phyloP scores from a whole-genome alignment of 208 protist genomes.

The Crithidia thermophila region DNA sequence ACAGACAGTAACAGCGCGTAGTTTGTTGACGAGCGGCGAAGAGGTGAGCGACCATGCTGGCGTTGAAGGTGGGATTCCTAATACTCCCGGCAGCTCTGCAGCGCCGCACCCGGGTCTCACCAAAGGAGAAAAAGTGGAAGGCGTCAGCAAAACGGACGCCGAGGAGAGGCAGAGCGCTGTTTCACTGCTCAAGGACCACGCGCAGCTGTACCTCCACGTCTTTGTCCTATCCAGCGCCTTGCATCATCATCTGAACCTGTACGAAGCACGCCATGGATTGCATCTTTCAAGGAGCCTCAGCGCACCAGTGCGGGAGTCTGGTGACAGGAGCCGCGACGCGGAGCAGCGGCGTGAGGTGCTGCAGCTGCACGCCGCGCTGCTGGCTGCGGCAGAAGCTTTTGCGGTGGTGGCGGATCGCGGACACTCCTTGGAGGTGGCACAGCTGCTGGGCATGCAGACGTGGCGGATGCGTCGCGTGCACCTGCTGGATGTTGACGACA shows the following conservation, averaged over 20 bases:
- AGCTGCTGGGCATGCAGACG: constrained; percentile 19
- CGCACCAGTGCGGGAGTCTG: background rate
- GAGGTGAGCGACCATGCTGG: no score
- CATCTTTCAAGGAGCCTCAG: no score
- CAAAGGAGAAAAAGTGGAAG: background rate
- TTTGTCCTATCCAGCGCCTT: constrained; percentile 4
- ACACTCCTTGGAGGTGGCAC: constrained; percentile 13
- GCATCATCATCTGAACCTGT: background rate
- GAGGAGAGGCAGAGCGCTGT: background rate
- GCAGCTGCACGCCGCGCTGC: constrained; percentile 12
- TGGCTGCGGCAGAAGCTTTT: constrained; percentile 7
- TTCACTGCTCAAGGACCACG: constrained; percentile 5
- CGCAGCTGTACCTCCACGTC: background rate
- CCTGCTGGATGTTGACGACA: background rate
- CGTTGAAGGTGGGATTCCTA: no score
- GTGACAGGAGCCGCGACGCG: background rate
- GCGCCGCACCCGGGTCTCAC: background rate
- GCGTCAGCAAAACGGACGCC: background rate
- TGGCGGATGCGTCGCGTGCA: constrained; percentile 13
- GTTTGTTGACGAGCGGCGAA: no score
- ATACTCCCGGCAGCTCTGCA: no score
- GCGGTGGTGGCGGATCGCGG: constrained; percentile 3
- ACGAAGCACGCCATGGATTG: background rate
- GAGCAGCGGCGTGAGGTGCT: background rate
- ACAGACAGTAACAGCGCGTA: no score